phyloP scores from a whole-genome alignment of 352 stramenopile species.

The Pythium aristosporum region DNA sequence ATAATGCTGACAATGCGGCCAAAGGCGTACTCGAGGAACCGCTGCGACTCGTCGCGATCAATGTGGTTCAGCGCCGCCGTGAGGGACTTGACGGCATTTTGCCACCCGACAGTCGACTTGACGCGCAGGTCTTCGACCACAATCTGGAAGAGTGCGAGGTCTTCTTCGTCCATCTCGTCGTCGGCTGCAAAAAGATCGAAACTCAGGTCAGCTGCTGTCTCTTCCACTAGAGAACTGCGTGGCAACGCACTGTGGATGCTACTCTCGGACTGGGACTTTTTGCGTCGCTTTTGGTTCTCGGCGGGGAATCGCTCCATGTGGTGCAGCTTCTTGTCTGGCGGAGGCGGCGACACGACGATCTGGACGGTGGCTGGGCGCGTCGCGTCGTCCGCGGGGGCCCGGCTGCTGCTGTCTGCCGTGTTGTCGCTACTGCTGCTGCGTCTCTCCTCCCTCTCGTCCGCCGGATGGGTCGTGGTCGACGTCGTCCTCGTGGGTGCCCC shows the following conservation, averaged over 20 bases:
- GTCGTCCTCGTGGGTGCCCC: slow-evolving; percentile 13
- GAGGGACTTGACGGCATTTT: slow-evolving; percentile 87
- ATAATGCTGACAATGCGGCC: slow-evolving; percentile 86
- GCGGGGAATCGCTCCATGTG: slow-evolving; percentile 30
- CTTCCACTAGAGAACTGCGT: neutral
- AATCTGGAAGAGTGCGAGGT: slow-evolving; percentile 80
- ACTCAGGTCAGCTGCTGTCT: neutral
- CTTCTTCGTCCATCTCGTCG: slow-evolving; percentile 79
- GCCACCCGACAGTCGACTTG: slow-evolving; percentile 89
- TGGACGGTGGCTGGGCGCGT: slow-evolving; percentile 12
- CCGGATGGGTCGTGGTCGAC: slow-evolving; percentile 19
- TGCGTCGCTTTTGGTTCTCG: slow-evolving; percentile 37
- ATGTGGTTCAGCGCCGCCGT: slow-evolving; percentile 70
- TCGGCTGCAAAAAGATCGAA: slow-evolving; percentile 17
- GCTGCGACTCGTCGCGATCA: slow-evolving; percentile 68
- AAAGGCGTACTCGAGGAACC: slow-evolving; percentile 79
- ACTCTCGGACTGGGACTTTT: slow-evolving; percentile 32
- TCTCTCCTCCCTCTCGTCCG: slow-evolving; percentile 11
- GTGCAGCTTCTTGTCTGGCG: slow-evolving; percentile 34
- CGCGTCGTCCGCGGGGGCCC: slow-evolving; percentile 11
- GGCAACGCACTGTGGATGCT: slow-evolving; percentile 20
- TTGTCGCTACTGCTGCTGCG: slow-evolving; percentile 12
- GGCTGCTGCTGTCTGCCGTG: slow-evolving; percentile 1
- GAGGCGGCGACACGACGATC: slow-evolving; percentile 21
- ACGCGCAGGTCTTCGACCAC: slow-evolving; percentile 84